phyloP scores from a whole-genome alignment of 805 yeast genomes.

The Teunomyces pallodes region DNA sequence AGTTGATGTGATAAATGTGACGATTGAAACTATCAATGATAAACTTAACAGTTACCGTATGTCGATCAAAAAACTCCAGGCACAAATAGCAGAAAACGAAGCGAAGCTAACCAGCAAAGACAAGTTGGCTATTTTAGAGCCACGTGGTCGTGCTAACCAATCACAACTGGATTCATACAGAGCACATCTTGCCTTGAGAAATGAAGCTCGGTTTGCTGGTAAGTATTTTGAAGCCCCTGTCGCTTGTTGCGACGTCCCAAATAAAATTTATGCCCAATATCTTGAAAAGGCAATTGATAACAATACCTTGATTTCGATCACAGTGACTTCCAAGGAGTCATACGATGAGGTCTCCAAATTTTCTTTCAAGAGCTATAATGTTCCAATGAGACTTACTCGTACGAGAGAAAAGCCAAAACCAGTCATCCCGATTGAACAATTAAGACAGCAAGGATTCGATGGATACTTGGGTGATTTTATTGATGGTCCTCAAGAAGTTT shows the following conservation, averaged over 20 bases:
- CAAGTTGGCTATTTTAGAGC: constrained; percentile 46
- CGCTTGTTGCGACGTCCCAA: constrained; percentile 55
- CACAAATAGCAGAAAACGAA: constrained; percentile 8
- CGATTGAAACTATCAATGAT: constrained; percentile 9
- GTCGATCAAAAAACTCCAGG: not conserved
- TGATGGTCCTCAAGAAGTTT: constrained; percentile 68
- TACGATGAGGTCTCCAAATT: constrained; percentile 43
- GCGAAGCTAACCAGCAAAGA: constrained; percentile 44
- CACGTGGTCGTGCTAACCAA: constrained; percentile 24
- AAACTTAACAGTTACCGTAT: constrained; percentile 7
- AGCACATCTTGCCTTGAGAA: constrained; percentile 41
- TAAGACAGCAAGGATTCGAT: constrained; percentile 65
- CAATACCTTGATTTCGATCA: constrained; percentile 58
- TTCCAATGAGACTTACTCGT: constrained; percentile 54
- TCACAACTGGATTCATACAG: constrained; percentile 40
- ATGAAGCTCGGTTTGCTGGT: constrained; percentile 33
- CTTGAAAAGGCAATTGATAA: constrained; percentile 57
- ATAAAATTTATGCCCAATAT: constrained; percentile 49
- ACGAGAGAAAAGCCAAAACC: constrained; percentile 16
- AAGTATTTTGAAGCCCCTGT: constrained; percentile 73
- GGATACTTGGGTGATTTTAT: constrained; percentile 73
- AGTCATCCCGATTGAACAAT: constrained; percentile 23
- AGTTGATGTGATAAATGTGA: constrained; percentile 8
- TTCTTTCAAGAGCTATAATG: constrained; percentile 40
- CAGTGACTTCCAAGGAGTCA: constrained; percentile 53